phyloP scores from a whole-genome alignment of 345 rosid species.

The Tarenaya hassleriana region DNA sequence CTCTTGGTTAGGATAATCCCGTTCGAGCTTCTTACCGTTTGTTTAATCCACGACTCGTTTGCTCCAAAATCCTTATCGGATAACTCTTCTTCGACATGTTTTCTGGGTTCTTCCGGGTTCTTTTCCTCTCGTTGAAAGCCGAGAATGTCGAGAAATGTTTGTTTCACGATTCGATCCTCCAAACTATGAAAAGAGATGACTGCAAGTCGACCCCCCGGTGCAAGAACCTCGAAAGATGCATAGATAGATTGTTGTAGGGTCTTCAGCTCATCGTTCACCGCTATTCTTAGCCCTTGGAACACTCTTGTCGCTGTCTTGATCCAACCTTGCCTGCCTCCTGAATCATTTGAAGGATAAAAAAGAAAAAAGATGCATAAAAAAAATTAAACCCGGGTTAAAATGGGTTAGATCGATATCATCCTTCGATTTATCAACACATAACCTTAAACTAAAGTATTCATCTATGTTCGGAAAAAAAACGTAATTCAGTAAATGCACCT shows the following conservation, averaged over 20 bases:
- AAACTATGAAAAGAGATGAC: slow-evolving; percentile 92
- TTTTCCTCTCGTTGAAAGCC: slow-evolving; percentile 25
- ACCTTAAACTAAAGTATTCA: too few relatives aligned
- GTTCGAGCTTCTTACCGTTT: slow-evolving; percentile 44
- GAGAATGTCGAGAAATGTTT: slow-evolving; percentile 72
- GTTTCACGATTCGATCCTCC: slow-evolving; percentile 89
- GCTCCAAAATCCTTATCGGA: slow-evolving; percentile 19
- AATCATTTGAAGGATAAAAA: slow-evolving; percentile 11
- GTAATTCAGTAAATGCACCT: too few relatives aligned
- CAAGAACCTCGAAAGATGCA: slow-evolving; percentile 67
- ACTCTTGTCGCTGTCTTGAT: slow-evolving; percentile 92
- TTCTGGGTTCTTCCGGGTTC: slow-evolving; percentile 19
- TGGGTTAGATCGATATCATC: too few relatives aligned
- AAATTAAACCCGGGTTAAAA: too few relatives aligned
- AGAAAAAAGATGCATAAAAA: too few relatives aligned
- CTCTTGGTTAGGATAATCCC: slow-evolving; percentile 82
- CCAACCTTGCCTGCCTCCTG: slow-evolving; percentile 95
- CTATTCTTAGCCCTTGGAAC: slow-evolving; percentile 86
- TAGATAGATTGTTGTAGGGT: slow-evolving; percentile 60
- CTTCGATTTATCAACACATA: too few relatives aligned
- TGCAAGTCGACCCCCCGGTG: slow-evolving; percentile 87
- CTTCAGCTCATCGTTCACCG: slow-evolving; percentile 88
- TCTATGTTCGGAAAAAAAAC: too few relatives aligned
- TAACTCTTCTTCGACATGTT: slow-evolving; percentile 17
- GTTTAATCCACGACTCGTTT: slow-evolving; percentile 60